Evolutionary conservation across 1,284 basidiomycete genomes (phyloP), one percentile per base, ranked within the genome.

Genomic region (Malassezia sympodialis): DNA sequence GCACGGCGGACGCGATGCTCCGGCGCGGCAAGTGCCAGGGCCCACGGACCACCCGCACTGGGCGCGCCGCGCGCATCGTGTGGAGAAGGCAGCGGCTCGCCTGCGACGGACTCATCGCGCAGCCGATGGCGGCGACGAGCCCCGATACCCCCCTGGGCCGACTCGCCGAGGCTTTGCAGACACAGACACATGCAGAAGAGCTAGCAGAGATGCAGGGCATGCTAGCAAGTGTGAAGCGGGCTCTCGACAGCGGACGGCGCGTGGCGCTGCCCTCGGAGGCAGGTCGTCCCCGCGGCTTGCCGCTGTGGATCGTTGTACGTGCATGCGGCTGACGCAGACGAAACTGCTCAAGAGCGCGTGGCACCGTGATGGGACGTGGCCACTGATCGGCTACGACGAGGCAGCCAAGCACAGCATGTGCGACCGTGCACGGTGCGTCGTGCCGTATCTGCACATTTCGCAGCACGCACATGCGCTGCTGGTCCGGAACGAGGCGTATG

Each of bases 361-460:
- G 55, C 55, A 57, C 23, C 37, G 15, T 5, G 55, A 57, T 23
- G 55, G 55, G 23, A 37, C 55, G 24, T 57, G 55, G 55, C 55
- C 55, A 21, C 27, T 57, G 24, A 52, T 57, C 24, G 55, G 55
- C 7, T 45, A 31, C 34, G 55, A 57, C 32, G 55, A 52, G 21
- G 55, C 55, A 0, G 49, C 45, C 23, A 30, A 39, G 19, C 55
- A 57, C 45, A 11, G 24, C 12, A 34, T 43, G 4, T 57, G 55
- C 17, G 43, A 47, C 27, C 45, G 35, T 15, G 21, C 24, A 4
- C 14, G 15, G 4, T 57, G 55, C 40, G 27, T 57, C 14, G 21
- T 52, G n/a, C 31, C 34, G 14, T 19, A 23, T 12, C 30, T 52
- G 43, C 49, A 44, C 30, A 23, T 57, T 8, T 57, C 55, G 24